Evolutionary conservation across 1,284 basidiomycete genomes (phyloP).

Genomic region (Irpex lacteus): DNA sequence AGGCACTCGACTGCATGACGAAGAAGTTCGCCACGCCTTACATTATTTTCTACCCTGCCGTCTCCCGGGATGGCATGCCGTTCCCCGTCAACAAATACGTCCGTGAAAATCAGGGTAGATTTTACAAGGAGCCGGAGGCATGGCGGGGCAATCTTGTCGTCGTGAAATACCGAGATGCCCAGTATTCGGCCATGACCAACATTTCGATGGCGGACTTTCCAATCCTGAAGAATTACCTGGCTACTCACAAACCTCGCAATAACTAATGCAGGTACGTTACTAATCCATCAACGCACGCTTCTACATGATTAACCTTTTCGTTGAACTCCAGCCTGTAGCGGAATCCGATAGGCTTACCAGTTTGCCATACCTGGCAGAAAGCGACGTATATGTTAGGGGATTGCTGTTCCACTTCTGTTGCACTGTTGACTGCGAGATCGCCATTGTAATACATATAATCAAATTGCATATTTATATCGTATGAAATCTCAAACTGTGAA

Average conservation of each 20-base stretch:
- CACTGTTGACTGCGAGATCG: background rate
- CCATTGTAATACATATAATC: background rate
- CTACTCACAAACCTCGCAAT: constrained; percentile 44
- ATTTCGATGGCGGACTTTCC: constrained; percentile 79
- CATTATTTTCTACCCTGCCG: constrained; percentile 71
- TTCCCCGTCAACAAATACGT: constrained; percentile 76
- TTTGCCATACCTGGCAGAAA: no score
- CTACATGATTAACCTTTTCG: background rate
- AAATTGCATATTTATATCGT: background rate
- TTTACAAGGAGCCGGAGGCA: constrained; percentile 56
- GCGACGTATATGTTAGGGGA: background rate
- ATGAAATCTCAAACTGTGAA: background rate
- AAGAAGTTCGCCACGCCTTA: constrained; percentile 73
- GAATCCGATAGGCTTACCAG: no score
- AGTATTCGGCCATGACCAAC: constrained; percentile 66
- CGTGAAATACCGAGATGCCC: constrained; percentile 68
- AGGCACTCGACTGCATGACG: constrained; percentile 75
- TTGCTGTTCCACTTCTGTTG: background rate
- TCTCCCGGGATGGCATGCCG: constrained; percentile 73
- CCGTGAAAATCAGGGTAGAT: constrained; percentile 63
- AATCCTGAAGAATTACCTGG: constrained; percentile 72
- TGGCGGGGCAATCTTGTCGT: constrained; percentile 79
- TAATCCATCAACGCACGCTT: background rate
- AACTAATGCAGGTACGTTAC: constrained; percentile 13
- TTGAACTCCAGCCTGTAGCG: background rate